Percentiles rank a stretch among this genome's conserved stretches.
phyloP scores from a whole-genome alignment of 2,329 filamentous ascomycete species.

The Sclerotinia trifoliorum region DNA sequence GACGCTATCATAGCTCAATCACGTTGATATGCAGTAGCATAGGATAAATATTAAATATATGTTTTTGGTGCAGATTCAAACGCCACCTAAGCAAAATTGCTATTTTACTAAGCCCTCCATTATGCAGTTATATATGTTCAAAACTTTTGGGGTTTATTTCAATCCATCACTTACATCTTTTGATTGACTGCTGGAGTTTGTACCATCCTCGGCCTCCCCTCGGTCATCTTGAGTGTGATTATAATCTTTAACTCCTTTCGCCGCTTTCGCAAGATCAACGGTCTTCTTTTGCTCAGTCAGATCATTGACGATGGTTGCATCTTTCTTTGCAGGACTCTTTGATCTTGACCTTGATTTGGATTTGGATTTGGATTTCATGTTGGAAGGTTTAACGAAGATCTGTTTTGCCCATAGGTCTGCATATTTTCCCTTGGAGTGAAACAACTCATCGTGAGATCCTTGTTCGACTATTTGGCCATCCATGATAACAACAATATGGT shows the following conservation, averaged over 20 bases:
- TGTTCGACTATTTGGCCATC: slow-evolving; percentile 52
- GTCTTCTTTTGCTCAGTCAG: slow-evolving; percentile 29
- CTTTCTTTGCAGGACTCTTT: slow-evolving; percentile 33
- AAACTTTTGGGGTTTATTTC: slow-evolving; percentile 16
- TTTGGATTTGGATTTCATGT: slow-evolving; percentile 30
- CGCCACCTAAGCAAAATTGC: slow-evolving; percentile 27
- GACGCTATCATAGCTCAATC: background rate
- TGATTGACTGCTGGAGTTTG: slow-evolving; percentile 4
- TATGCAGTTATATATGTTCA: background rate
- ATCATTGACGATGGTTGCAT: slow-evolving; percentile 38
- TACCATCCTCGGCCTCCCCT: background rate
- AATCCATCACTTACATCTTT: slow-evolving; percentile 33
- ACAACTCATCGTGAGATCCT: slow-evolving; percentile 51
- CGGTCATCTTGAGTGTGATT: slow-evolving; percentile 24
- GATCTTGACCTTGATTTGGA: slow-evolving; percentile 32
- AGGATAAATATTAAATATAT: background rate
- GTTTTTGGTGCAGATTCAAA: background rate
- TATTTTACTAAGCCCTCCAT: background rate
- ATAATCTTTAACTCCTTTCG: slow-evolving; percentile 23
- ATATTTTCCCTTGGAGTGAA: slow-evolving; percentile 51
- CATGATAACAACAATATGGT: slow-evolving; percentile 54
- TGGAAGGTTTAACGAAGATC: slow-evolving; percentile 36
- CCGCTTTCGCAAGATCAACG: slow-evolving; percentile 28
- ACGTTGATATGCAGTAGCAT: background rate
- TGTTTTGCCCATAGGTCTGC: slow-evolving; percentile 53